Evolutionary conservation across 768 basidiomycete species (phyloP), one percentile per base, ranked within the genome.

Genomic region (Phylloporus rhodoxanthus): DNA sequence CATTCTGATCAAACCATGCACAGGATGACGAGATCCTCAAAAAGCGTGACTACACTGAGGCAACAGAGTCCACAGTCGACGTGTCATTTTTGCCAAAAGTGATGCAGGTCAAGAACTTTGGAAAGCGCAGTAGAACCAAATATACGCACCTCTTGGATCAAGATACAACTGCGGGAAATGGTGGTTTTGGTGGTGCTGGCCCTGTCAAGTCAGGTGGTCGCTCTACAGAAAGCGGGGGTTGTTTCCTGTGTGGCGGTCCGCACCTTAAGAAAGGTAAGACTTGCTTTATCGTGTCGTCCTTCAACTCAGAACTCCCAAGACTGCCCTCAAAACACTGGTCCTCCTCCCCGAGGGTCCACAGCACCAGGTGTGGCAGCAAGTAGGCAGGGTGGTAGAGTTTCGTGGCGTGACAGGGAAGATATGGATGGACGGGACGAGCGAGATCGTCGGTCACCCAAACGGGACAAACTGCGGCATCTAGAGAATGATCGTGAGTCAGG

Each of bases 31-130:
- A 95, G 43, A 81, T 98, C 53, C 81, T 98, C 56, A 75, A 75
- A 60, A 72, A 78, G 57, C 89, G 81, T 63, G 92, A 98, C 68
- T 97, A 73, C 64, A 93, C 91, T 0, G 90, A 90, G 62, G 87
- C 90, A 14, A 95, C 92, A 2, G 84, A 85, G 63, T 91, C 88
- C 19, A 87, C 90, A 0, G 64, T 95, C 51, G 95, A 98, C 61
- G 80, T 98, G 30, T 85, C 90, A 1, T 54, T 91, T 55, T 75
- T 99, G 26, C 96, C 96, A 8, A 81, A 90, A 70, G 87, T 96
- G 50, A 95, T 98, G 94, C 96, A 98, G 70, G 91, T 94, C 61
- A 85, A 83, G 68, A 85, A 97, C 71, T 97, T 94, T 62, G 91
- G 91, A 40, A 93, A 92, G 68, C 84, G 90, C 52, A 82, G 89